Conservation (phyloP, 1,139 yeast genomes). For the Suhomyces atakaporum region DNA sequence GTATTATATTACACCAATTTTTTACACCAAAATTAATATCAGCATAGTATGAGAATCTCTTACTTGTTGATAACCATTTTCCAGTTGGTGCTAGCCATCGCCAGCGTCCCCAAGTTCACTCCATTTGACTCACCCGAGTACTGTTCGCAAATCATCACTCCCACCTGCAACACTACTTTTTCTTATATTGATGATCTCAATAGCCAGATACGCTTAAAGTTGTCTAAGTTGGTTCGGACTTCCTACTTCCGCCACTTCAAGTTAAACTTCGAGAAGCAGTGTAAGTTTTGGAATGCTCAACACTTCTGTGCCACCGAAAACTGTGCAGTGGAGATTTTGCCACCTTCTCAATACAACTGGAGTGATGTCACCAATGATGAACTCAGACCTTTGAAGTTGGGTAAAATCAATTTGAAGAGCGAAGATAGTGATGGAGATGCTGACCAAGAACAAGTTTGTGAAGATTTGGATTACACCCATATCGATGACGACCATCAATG, state of each 20-base stretch:
- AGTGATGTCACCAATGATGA: slow-evolving; percentile 63
- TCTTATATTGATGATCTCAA: slow-evolving; percentile 46
- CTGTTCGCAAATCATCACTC: slow-evolving; percentile 49
- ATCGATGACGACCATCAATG: slow-evolving; percentile 63
- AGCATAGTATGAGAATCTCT: slow-evolving; percentile 1
- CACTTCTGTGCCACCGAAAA: slow-evolving; percentile 90
- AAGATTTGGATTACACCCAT: slow-evolving; percentile 56
- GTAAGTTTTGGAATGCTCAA: slow-evolving; percentile 85
- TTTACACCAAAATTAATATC: background rate
- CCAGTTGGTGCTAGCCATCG: slow-evolving; percentile 2
- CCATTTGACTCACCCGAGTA: slow-evolving; percentile 51
- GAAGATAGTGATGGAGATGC: slow-evolving; percentile 8
- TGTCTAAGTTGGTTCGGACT: slow-evolving; percentile 59
- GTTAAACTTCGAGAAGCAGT: slow-evolving; percentile 79
- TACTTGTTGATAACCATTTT: slow-evolving; percentile 7
- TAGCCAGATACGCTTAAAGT: slow-evolving; percentile 43
- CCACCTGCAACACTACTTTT: slow-evolving; percentile 51
- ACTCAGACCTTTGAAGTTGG: slow-evolving; percentile 74
- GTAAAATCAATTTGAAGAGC: slow-evolving; percentile 36
- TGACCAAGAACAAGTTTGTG: slow-evolving; percentile 15
- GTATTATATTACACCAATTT: too few relatives aligned
- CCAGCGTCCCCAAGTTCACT: slow-evolving; percentile 20
- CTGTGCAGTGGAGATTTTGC: slow-evolving; percentile 83
- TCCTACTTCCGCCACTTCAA: slow-evolving; percentile 86
- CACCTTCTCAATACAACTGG: slow-evolving; percentile 55